These are phyloP conservation scores for Lignosus rhinocerotis DNA, from an alignment of 1,284 basidiomycete species.

Conservation along the genomic window DNA sequence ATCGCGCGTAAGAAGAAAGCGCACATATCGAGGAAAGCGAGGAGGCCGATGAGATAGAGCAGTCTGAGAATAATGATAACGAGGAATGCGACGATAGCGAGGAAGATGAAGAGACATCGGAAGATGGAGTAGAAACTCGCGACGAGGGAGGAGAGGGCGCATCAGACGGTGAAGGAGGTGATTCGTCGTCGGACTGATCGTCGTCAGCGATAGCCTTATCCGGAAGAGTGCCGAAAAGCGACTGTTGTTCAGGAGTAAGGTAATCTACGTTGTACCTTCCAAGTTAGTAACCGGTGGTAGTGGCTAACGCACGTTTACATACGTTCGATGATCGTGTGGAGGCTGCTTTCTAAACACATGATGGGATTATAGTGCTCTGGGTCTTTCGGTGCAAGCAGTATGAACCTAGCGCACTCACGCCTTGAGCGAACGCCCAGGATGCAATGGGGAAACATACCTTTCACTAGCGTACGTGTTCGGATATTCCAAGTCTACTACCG, in stretches of 20 bases:
- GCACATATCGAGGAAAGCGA: conserved; percentile 35
- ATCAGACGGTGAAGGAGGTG: conserved; percentile 3
- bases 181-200: neutral
- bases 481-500: conserved; percentile 67
- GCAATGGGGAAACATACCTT: conserved; percentile 42
- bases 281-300: neutral
- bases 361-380: conserved; percentile 80
- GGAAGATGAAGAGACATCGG: conserved; percentile 16
- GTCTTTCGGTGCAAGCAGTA: conserved; percentile 73
- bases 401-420: conserved; percentile 47
- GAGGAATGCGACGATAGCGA: conserved; percentile 29
- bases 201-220: conserved; percentile 39
- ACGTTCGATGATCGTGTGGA: conserved; percentile 72
- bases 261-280: conserved; percentile 45
- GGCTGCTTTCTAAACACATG: conserved; percentile 64
- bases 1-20: conserved; percentile 36
- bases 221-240: conserved; percentile 65
- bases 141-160: conserved; percentile 35
- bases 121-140: conserved; percentile 25
- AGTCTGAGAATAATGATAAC: conserved; percentile 20
- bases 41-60: conserved; percentile 22
- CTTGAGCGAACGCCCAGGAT: neutral
- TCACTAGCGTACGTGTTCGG: conserved; percentile 67
- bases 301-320: conserved; percentile 30
- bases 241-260: conserved; percentile 61